Conservation (phyloP, 495 filamentous ascomycete genomes). For the Hyaloscypha bicolor region DNA sequence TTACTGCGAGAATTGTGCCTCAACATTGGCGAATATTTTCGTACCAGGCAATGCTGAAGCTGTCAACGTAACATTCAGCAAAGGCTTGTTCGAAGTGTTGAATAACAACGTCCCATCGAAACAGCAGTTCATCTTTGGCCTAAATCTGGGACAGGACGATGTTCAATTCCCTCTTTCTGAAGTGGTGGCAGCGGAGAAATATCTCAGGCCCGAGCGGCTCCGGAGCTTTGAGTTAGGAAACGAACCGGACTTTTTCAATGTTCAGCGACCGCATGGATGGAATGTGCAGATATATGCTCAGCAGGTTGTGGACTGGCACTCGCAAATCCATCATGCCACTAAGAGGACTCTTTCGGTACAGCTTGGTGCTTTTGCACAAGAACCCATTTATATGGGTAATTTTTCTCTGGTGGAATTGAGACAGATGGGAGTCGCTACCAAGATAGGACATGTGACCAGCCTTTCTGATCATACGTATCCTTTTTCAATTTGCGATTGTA, state of each 20-base stretch:
- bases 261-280: neutral
- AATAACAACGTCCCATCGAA: constrained; percentile 9
- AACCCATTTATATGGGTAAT: constrained; percentile 1
- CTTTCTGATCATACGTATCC: neutral
- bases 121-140: constrained; percentile 16
- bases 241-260: constrained; percentile 10
- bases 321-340: neutral
- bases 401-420: neutral
- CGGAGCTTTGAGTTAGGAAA: constrained; percentile 9
- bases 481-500: neutral
- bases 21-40: constrained; percentile 7
- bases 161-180: constrained; percentile 1
- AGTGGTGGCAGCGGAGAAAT: constrained; percentile 5
- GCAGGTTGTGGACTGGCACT: neutral
- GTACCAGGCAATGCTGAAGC: constrained; percentile 11
- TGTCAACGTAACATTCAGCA: constrained; percentile 15
- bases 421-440: neutral
- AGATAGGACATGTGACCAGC: neutral
- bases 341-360: neutral
- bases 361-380: neutral
- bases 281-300: constrained; percentile 1
- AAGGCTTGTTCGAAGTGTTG: constrained; percentile 5
- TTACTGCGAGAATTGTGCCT: neutral
- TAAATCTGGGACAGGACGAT: constrained; percentile 14
- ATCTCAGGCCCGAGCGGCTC: neutral